Conservation (phyloP, 1,139 yeast species). For the Candida sanyaensis region DNA sequence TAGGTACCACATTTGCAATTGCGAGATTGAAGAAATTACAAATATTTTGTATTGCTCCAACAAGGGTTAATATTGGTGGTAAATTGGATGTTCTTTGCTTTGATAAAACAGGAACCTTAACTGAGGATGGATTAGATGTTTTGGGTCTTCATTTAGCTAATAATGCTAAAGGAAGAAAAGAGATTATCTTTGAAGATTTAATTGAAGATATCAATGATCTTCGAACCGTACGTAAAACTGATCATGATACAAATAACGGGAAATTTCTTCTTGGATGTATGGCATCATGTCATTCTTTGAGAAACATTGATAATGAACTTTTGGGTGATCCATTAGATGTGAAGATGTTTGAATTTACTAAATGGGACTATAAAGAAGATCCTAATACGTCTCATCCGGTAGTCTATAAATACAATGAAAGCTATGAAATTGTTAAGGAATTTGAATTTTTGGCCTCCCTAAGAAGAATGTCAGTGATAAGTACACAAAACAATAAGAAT, state of each 20-base stretch:
- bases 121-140: constrained; percentile 95
- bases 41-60: constrained; percentile 90
- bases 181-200: constrained; percentile 52
- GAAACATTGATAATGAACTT: constrained; percentile 73
- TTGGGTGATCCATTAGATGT: constrained; percentile 92
- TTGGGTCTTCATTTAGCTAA: constrained; percentile 76
- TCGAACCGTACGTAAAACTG: constrained; percentile 6
- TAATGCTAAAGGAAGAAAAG: constrained; percentile 53
- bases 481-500: constrained; percentile 39
- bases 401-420: constrained; percentile 34
- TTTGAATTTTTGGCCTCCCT: constrained; percentile 84
- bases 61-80: constrained; percentile 92
- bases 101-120: constrained; percentile 95
- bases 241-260: constrained; percentile 32
- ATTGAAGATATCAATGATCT: constrained; percentile 24
- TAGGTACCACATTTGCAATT: constrained; percentile 92
- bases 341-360: constrained; percentile 90
- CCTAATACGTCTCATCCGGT: constrained; percentile 27
- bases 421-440: constrained; percentile 62
- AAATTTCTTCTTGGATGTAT: constrained; percentile 51
- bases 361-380: constrained; percentile 74
- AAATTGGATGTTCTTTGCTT: constrained; percentile 87
- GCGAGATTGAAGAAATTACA: constrained; percentile 62
- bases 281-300: constrained; percentile 86
- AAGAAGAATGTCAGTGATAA: constrained; percentile 89